Conservation (phyloP, 176 grass and related monocot species). For the Pontederia crassipes region DNA sequence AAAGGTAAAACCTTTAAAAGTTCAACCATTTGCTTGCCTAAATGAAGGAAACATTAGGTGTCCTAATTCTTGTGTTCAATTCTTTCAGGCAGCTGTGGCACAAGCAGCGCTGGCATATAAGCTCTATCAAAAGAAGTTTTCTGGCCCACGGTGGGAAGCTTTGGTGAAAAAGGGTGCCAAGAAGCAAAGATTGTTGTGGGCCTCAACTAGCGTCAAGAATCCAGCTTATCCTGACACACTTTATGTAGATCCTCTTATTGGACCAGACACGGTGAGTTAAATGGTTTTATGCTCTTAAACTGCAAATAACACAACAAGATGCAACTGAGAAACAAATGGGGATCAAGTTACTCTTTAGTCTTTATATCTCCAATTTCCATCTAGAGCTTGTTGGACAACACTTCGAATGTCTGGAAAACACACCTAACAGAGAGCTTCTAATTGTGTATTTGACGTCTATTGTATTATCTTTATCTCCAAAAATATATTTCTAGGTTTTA, state of each 20-base stretch:
- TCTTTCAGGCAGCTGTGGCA: constrained; percentile 8
- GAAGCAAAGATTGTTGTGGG: constrained; percentile 96
- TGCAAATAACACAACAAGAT: no score
- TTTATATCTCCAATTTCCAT: no score
- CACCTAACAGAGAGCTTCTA: no score
- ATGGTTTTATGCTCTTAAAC: background rate
- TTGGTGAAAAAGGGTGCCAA: constrained; percentile 97
- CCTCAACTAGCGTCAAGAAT: constrained; percentile 95
- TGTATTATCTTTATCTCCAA: no score
- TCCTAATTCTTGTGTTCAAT: background rate
- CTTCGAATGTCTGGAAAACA: no score
- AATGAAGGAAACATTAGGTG: background rate
- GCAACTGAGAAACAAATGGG: no score
- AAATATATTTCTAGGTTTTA: no score
- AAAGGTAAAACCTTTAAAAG: constrained; percentile 39
- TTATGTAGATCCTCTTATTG: constrained; percentile 94
- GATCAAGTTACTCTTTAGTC: no score
- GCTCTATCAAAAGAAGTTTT: constrained; percentile 6
- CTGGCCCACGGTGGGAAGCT: constrained; percentile 69
- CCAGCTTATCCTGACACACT: constrained; percentile 88
- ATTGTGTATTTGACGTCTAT: no score
- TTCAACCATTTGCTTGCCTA: background rate
- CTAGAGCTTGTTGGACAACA: no score
- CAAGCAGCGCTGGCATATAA: constrained; percentile 9
- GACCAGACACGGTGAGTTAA: constrained; percentile 79